Base-by-base conservation (phyloP, 345 rosid species). In the Syzygium oleosum region DNA sequence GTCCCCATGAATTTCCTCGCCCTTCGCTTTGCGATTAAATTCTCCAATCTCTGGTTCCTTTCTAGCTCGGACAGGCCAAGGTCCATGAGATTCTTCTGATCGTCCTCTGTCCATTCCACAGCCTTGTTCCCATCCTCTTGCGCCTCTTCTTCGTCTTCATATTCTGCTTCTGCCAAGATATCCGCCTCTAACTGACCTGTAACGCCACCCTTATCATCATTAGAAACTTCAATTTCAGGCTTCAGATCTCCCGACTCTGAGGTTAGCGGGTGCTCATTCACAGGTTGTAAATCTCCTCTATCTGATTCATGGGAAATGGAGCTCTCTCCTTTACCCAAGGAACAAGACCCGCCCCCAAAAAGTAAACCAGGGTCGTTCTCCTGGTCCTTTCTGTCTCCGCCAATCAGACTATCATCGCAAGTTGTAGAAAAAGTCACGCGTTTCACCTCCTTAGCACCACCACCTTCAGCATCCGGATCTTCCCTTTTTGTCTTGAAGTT, bases 51-150 rank as follows among this genome's bases (percentile, higher is more conserved):
- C 89, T 89, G 94, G 91, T 96, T 96, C 78, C 98, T 89, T 91
- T 98, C 99, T 12, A 95, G 85, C 93, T 96, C 98, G 0, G 99
- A 94, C 68, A 93, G 80, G 46, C 99, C 99, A 12, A 96, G 96
- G 88, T 98, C 98, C 96, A 94, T 94, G 12, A 94, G 90, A 89
- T 96, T 96, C 93, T 96, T 94, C 88, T 95, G 97, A 89, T 96
- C 98, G 90, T 94, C 94, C 85, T 92, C 96, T 5, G 93, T 96
- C 99, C 98, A 96, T 89, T 92, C 95, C 34, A 94, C 93, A 2
- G 93, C 97, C 86, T 91, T 89, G 46, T 89, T 91, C 73, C 89
- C 54, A 29, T 88, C 89, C 65, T 86, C 90, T 51, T 86, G 91
- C 1, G 84, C 86, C 87, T 91, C 94, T 41, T 90, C 91, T 27